Conservation (phyloP, 164 flowering plant genomes). For the Vitis rupestris region DNA sequence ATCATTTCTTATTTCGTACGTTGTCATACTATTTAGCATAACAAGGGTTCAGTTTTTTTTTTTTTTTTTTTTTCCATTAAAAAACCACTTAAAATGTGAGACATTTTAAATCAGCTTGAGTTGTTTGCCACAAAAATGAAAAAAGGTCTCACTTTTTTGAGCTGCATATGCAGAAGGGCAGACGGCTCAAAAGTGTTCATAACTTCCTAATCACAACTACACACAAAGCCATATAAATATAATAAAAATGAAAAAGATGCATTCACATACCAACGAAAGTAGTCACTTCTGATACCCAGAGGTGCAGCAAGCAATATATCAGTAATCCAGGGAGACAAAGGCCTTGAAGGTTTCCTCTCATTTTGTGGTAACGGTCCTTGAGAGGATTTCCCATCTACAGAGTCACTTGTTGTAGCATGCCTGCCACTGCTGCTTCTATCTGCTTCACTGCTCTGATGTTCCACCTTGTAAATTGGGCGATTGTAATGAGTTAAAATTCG, state of each 20-base stretch:
- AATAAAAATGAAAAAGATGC: neutral
- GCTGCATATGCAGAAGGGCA: no score
- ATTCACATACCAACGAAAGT: conserved; percentile 79
- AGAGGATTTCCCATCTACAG: conserved; percentile 31
- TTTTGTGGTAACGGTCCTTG: conserved; percentile 33
- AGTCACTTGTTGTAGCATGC: conserved; percentile 60
- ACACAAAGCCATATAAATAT: neutral
- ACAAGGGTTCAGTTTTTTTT: no score
- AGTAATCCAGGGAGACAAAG: conserved; percentile 93
- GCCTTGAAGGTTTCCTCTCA: conserved; percentile 84
- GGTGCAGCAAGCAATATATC: conserved; percentile 97
- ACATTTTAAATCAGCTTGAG: no score
- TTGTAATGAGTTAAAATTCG: conserved; percentile 89
- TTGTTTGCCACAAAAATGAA: no score
- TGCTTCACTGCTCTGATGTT: conserved; percentile 45
- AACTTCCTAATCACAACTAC: neutral
- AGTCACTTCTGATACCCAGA: conserved; percentile 87
- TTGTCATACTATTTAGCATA: no score
- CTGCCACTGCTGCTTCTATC: conserved; percentile 63
- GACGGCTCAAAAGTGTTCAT: no score
- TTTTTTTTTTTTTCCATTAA: no score
- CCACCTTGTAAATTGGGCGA: conserved; percentile 83
- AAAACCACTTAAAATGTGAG: no score
- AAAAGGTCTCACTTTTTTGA: no score
- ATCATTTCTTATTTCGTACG: no score